Evolutionary conservation across 1,284 basidiomycete genomes (phyloP).

Genomic region (Ganoderma boninense): DNA sequence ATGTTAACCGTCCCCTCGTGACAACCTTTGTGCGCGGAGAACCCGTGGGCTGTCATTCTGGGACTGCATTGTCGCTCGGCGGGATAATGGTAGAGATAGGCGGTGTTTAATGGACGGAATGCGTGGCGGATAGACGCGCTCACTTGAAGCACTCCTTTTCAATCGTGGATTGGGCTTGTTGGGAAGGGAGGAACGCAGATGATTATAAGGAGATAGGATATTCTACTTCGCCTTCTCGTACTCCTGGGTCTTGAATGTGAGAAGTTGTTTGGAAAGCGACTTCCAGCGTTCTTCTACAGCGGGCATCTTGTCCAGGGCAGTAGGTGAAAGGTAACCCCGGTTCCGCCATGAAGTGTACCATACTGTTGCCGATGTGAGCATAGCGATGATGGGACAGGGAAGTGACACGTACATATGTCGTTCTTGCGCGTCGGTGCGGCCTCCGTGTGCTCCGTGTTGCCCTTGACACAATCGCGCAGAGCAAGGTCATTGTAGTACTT

Average conservation of each 20-base stretch:
- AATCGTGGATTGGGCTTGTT: background rate
- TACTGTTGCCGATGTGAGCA: constrained; percentile 49
- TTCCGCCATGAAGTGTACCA: constrained; percentile 83
- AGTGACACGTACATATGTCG: constrained; percentile 76
- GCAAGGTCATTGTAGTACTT: constrained; percentile 93
- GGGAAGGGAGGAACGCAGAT: background rate
- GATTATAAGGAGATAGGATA: constrained; percentile 7
- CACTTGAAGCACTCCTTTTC: background rate
- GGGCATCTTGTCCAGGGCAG: constrained; percentile 64
- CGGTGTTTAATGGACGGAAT: background rate
- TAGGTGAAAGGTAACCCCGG: constrained; percentile 74
- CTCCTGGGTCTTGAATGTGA: constrained; percentile 65
- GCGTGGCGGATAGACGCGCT: background rate
- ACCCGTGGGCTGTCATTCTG: background rate
- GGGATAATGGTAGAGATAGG: background rate
- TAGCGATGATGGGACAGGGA: background rate
- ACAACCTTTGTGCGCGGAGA: background rate
- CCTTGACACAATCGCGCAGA: constrained; percentile 83
- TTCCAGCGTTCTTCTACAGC: constrained; percentile 75
- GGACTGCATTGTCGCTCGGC: background rate
- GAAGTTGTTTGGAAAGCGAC: constrained; percentile 65
- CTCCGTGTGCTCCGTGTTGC: constrained; percentile 68
- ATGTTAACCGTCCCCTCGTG: background rate
- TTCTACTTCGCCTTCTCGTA: constrained; percentile 55
- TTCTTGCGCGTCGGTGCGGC: constrained; percentile 86